Conservation (phyloP, 176 grass and related monocot genomes). For the Triticum turgidum region DNA sequence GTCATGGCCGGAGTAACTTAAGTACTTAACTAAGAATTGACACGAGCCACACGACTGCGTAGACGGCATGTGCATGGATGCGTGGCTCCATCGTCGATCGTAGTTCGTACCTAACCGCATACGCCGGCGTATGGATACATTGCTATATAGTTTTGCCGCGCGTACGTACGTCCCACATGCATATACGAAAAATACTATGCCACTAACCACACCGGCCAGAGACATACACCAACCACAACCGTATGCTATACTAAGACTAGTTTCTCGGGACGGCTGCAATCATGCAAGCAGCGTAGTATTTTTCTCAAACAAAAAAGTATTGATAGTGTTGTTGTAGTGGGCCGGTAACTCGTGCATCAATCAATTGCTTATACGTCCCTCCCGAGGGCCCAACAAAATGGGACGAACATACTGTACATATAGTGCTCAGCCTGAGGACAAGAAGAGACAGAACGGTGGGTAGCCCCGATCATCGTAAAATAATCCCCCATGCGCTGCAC, state of each 20-base stretch:
- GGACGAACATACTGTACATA: not conserved
- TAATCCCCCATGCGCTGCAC: conserved; percentile 20
- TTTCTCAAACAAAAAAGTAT: too few species aligned
- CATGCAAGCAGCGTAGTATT: not conserved
- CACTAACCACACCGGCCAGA: conserved; percentile 31
- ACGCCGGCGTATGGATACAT: not conserved
- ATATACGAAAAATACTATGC: not conserved
- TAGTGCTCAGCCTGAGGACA: not conserved
- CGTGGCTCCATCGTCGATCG: not conserved
- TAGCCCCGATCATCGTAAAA: not conserved
- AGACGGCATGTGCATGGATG: not conserved
- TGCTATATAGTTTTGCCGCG: not conserved
- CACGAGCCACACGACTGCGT: not conserved
- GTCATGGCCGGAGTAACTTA: not conserved
- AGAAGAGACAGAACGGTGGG: conserved; percentile 31
- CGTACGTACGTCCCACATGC: conserved; percentile 20
- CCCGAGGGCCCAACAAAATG: not conserved
- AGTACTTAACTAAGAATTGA: not conserved
- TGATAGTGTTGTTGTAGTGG: not conserved
- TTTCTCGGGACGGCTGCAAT: not conserved
- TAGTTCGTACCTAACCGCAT: conserved; percentile 12
- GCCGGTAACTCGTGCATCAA: not conserved
- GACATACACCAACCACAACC: not conserved
- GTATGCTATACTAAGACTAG: conserved; percentile 21
- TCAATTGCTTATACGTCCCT: not conserved